Conservation (phyloP, 148 eudicot genomes). For the Bassia scoparia region DNA sequence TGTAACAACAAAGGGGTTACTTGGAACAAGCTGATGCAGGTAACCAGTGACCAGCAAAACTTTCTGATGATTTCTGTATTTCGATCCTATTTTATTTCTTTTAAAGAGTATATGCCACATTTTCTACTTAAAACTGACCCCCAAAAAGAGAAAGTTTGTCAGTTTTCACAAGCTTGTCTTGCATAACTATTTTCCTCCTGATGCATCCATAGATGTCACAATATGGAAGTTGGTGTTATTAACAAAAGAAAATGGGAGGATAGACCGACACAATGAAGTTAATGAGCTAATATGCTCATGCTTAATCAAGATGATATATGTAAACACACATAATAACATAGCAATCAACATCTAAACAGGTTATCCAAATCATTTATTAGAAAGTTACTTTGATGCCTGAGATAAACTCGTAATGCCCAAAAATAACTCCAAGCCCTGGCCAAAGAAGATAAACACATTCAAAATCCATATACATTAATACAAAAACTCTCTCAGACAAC, state of each 20-base stretch:
- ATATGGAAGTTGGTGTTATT: not conserved
- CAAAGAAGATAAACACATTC: not conserved
- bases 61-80: not conserved
- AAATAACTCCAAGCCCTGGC: not conserved
- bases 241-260: not conserved
- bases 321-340: not conserved
- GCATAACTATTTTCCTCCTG: not conserved
- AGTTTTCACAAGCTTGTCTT: not conserved
- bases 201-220: not conserved
- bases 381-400: not conserved
- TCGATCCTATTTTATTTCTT: not conserved
- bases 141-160: not conserved
- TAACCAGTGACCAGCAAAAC: not conserved
- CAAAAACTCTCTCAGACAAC: not conserved
- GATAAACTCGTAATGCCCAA: not conserved
- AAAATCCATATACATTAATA: not conserved
- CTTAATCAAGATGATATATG: not conserved
- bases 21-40: not conserved
- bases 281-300: not conserved
- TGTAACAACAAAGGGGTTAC: not conserved
- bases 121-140: not conserved
- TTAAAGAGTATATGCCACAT: not conserved
- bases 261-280: not conserved
- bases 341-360: not conserved
- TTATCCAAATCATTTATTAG: not conserved